Conservation (phyloP, 2,329 filamentous ascomycete species). For the Colletotrichum trifolii region DNA sequence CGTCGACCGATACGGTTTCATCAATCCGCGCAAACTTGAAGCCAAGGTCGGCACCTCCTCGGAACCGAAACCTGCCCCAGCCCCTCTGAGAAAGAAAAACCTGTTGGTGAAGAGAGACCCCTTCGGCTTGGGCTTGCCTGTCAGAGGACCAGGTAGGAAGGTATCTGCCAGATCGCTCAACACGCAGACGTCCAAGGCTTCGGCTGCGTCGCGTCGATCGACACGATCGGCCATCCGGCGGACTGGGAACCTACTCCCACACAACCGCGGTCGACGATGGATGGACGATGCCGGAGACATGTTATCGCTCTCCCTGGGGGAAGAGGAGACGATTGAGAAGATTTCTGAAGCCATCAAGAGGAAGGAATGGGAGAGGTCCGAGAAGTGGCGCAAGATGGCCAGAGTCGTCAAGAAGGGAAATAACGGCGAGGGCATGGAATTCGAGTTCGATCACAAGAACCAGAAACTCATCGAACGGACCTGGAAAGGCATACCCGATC, state of each 20-base stretch:
- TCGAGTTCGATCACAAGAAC: slow-evolving; percentile 84
- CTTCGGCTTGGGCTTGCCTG: slow-evolving; percentile 47
- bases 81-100: slow-evolving; percentile 59
- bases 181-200: slow-evolving; percentile 65
- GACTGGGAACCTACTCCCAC: slow-evolving; percentile 68
- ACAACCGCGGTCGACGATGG: slow-evolving; percentile 70
- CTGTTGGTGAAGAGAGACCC: slow-evolving; percentile 56
- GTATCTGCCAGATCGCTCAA: slow-evolving; percentile 68
- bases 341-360: slow-evolving; percentile 67
- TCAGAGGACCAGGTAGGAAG: slow-evolving; percentile 61
- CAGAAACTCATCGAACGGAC: slow-evolving; percentile 90
- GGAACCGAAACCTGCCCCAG: slow-evolving; percentile 54
- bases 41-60: slow-evolving; percentile 55
- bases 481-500: slow-evolving; percentile 98
- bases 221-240: slow-evolving; percentile 67
- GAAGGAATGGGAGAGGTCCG: slow-evolving; percentile 71
- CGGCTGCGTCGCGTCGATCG: slow-evolving; percentile 62
- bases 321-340: slow-evolving; percentile 65
- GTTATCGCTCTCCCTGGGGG: slow-evolving; percentile 69
- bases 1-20: slow-evolving; percentile 77
- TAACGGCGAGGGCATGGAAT: slow-evolving; percentile 69
- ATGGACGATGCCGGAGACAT: slow-evolving; percentile 76
- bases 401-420: slow-evolving; percentile 63
- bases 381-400: slow-evolving; percentile 77
- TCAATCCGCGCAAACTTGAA: slow-evolving; percentile 56